Conservation (phyloP, 345 rosid species). For the Dovyalis caffra region DNA sequence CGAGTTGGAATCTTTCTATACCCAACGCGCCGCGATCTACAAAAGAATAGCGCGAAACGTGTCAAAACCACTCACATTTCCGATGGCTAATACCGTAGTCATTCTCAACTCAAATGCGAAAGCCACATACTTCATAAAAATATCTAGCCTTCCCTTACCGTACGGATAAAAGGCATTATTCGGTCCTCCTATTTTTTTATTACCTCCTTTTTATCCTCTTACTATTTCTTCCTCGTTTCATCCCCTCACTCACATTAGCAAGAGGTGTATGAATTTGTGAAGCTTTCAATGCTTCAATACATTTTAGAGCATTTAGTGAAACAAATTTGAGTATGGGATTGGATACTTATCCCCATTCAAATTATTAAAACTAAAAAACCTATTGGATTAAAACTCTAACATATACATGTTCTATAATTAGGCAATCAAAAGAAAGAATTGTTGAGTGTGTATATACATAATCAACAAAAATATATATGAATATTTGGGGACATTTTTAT, state of each 20-base stretch:
- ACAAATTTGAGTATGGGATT: no score
- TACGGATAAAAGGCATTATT: rapidly evolving
- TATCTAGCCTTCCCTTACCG: slow-evolving; percentile 25
- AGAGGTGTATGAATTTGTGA: no score
- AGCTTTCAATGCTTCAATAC: no score
- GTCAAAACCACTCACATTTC: background rate
- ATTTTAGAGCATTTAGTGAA: no score
- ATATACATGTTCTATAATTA: no score
- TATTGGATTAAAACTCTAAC: no score
- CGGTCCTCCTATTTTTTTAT: background rate
- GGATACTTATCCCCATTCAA: no score
- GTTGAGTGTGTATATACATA: no score
- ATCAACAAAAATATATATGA: no score
- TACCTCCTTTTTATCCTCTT: background rate
- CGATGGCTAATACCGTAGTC: slow-evolving; percentile 42
- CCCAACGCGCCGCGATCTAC: background rate
- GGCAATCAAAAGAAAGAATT: no score
- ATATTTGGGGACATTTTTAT: no score
- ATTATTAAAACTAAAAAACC: no score
- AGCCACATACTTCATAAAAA: slow-evolving; percentile 13
- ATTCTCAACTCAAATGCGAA: background rate
- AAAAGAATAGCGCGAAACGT: background rate
- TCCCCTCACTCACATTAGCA: background rate
- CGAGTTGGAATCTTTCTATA: background rate
- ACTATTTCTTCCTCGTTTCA: background rate